Conservation (phyloP, 495 filamentous ascomycete species). For the Talaromyces trachyspermus region DNA sequence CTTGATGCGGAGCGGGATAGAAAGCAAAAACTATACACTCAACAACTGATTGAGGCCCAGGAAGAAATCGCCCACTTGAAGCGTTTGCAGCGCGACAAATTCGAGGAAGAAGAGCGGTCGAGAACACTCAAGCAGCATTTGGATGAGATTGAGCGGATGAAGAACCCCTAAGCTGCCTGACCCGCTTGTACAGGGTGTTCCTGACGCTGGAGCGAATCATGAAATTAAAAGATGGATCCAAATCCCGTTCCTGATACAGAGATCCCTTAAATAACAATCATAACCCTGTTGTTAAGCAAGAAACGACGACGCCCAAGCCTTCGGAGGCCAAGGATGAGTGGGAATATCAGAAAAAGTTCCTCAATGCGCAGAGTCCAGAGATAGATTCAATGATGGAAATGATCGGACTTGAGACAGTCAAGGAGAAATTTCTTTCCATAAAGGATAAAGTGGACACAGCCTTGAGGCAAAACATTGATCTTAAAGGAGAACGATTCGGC, state of each 20-base stretch:
- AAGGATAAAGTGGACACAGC: slow-evolving; percentile 60
- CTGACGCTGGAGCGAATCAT: too few relatives aligned
- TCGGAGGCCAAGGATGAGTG: slow-evolving; percentile 47
- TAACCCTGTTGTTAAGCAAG: neutral
- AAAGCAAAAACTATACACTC: slow-evolving; percentile 42
- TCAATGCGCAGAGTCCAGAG: slow-evolving; percentile 41
- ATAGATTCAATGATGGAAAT: slow-evolving; percentile 63
- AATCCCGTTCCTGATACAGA: too few relatives aligned
- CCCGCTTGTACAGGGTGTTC: too few relatives aligned
- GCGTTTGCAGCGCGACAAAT: slow-evolving; percentile 37
- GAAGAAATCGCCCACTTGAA: slow-evolving; percentile 49
- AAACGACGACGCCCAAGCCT: neutral
- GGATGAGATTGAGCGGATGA: slow-evolving; percentile 27
- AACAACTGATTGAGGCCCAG: slow-evolving; percentile 45
- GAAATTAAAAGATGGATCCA: too few relatives aligned
- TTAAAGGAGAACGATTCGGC: slow-evolving; percentile 55
- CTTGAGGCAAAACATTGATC: slow-evolving; percentile 47
- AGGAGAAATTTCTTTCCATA: slow-evolving; percentile 52
- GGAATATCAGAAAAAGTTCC: slow-evolving; percentile 48
- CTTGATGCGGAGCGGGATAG: slow-evolving; percentile 45
- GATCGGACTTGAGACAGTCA: slow-evolving; percentile 68
- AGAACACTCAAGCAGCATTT: slow-evolving; percentile 38
- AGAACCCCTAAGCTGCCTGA: neutral
- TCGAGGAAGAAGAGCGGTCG: slow-evolving; percentile 36
- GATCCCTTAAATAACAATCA: too few relatives aligned